Conservation (phyloP, 83 land plant species). For the Thuja plicata region DNA sequence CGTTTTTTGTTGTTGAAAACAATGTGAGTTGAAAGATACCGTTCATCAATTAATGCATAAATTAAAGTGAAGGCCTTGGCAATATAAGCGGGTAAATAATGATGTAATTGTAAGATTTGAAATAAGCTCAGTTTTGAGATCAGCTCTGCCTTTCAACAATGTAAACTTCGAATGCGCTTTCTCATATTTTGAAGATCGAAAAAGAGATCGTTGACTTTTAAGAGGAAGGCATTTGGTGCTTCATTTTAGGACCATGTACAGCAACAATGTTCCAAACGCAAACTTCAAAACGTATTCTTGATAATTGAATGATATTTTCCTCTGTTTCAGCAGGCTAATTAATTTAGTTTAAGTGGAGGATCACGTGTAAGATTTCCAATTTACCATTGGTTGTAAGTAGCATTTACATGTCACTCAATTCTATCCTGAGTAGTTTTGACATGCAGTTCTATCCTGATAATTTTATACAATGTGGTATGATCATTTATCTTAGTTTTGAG, state of each 20-base stretch:
- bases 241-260: background rate
- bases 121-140: background rate
- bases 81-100: background rate
- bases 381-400: background rate
- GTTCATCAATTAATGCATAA: background rate
- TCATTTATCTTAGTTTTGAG: background rate
- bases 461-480: background rate
- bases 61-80: background rate
- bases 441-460: background rate
- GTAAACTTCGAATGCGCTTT: background rate
- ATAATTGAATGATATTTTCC: background rate
- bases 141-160: background rate
- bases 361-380: background rate
- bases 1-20: too few relatives aligned
- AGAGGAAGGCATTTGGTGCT: background rate
- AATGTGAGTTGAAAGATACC: background rate
- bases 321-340: background rate
- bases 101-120: background rate
- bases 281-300: background rate
- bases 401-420: background rate
- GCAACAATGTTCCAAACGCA: background rate
- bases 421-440: background rate
- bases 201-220: background rate
- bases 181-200: background rate
- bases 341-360: background rate